Evolutionary conservation across 139 green algal species (phyloP).

Genomic region (Tetraselmis chui): DNA sequence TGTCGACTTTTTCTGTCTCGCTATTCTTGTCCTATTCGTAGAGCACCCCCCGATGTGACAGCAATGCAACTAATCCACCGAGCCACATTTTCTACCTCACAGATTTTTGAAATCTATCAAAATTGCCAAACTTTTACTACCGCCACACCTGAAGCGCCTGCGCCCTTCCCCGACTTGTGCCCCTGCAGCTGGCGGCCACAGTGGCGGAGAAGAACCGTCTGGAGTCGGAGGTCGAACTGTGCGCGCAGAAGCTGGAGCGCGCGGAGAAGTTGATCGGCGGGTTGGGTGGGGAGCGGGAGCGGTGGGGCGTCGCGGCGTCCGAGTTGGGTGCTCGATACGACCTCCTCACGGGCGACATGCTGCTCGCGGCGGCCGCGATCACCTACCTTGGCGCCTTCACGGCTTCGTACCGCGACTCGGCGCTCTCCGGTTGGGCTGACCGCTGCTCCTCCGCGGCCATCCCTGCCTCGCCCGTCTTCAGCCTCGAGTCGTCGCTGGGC

Average conservation of each 20-base stretch:
- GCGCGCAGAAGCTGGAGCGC: constrained; percentile 47
- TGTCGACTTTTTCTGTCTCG: too few species aligned
- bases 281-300: constrained; percentile 66
- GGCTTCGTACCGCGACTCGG: constrained; percentile 54
- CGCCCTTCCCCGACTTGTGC: too few species aligned
- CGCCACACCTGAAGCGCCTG: too few species aligned
- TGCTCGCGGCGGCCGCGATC: constrained; percentile 62
- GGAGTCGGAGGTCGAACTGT: constrained; percentile 32
- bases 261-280: constrained; percentile 70
- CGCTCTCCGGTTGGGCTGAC: constrained; percentile 54
- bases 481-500: constrained; percentile 49
- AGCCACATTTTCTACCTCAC: too few species aligned
- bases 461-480: constrained; percentile 41
- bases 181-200: constrained; percentile 25
- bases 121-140: too few species aligned
- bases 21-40: too few species aligned
- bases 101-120: too few species aligned
- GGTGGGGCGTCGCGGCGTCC: constrained; percentile 59
- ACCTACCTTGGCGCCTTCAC: constrained; percentile 81
- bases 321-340: constrained; percentile 37
- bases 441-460: constrained; percentile 43
- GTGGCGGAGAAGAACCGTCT: constrained; percentile 26
- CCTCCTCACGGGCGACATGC: constrained; percentile 68
- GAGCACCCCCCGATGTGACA: too few species aligned
- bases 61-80: too few species aligned